Conservation (phyloP, 2,329 filamentous ascomycete genomes). For the Colletotrichum sansevieriae region DNA sequence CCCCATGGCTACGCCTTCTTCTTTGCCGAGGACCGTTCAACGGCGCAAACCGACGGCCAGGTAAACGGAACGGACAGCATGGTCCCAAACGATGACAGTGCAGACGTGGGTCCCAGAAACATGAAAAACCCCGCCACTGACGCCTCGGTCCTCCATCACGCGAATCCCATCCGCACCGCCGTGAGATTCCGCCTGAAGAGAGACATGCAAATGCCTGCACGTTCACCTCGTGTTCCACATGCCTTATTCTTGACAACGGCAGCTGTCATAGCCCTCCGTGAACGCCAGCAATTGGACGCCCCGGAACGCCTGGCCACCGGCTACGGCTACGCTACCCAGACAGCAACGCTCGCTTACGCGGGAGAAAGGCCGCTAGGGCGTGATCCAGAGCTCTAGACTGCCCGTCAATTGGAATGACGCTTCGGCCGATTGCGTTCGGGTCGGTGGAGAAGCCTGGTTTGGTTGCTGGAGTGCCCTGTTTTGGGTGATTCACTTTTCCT, state of each 20-base stretch:
- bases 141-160: too few relatives aligned
- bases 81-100: too few relatives aligned
- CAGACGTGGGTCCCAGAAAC: too few relatives aligned
- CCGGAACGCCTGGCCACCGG: slow-evolving; percentile 1
- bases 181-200: too few relatives aligned
- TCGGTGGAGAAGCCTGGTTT: slow-evolving; percentile 14
- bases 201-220: slow-evolving; percentile 1
- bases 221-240: slow-evolving; percentile 16
- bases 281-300: slow-evolving; percentile 1
- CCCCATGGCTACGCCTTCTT: too few relatives aligned
- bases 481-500: neutral
- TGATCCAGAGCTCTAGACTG: neutral
- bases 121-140: too few relatives aligned
- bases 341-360: slow-evolving; percentile 20
- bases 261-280: slow-evolving; percentile 1
- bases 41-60: neutral
- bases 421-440: slow-evolving; percentile 26
- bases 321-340: slow-evolving; percentile 25
- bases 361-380: slow-evolving; percentile 6
- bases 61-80: too few relatives aligned
- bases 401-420: neutral
- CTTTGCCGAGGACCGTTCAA: neutral
- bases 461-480: neutral
- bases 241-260: neutral
- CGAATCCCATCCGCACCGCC: too few relatives aligned